Conservation (phyloP, 2,329 filamentous ascomycete genomes). For the Allantophomopsis cytisporea region DNA sequence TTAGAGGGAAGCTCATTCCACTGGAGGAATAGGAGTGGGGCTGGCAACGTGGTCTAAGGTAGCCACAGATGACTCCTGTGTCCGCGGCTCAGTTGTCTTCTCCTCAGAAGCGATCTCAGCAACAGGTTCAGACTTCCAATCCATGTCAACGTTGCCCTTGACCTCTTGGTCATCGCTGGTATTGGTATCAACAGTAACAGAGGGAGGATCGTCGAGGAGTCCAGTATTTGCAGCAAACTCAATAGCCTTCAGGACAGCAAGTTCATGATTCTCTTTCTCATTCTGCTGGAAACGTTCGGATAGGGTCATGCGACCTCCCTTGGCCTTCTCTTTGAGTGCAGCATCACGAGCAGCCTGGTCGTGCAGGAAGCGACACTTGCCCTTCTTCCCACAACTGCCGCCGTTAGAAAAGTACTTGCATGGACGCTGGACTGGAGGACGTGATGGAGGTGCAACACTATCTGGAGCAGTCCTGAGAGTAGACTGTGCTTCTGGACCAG, state of each 20-base stretch:
- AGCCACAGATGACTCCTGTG: no score
- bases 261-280: constrained; percentile 55
- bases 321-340: constrained; percentile 47
- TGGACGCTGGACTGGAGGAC: constrained; percentile 48
- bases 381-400: constrained; percentile 57
- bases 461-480: constrained; percentile 23
- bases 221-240: constrained; percentile 44
- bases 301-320: constrained; percentile 51
- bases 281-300: constrained; percentile 52
- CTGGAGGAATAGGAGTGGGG: no score
- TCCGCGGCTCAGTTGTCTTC: no score
- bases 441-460: constrained; percentile 28
- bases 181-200: no score
- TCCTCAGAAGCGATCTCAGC: no score
- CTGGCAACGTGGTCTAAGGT: no score
- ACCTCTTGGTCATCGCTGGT: no score
- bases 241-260: constrained; percentile 51
- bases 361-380: constrained; percentile 63
- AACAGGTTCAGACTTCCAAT: no score
- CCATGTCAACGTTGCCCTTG: no score
- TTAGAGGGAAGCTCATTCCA: no score
- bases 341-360: constrained; percentile 49
- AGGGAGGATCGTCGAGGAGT: constrained; percentile 16
- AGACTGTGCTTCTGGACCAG: constrained; percentile 43
- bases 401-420: constrained; percentile 62